Conservation (phyloP, 805 yeast genomes). For the Ogataea degrootiae region DNA sequence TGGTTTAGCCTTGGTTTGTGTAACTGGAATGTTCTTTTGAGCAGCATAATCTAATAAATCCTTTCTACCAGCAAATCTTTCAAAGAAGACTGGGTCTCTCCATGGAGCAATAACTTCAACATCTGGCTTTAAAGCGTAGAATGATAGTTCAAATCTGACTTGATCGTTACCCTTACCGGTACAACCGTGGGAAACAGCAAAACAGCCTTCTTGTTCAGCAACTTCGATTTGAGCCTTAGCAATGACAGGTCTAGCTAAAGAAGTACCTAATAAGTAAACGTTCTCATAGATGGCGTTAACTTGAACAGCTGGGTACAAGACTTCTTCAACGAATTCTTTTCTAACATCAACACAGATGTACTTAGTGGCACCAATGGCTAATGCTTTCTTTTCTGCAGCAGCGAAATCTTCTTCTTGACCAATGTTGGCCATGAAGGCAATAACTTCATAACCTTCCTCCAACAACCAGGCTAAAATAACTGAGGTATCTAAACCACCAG, state of each 20-base stretch:
- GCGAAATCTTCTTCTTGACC: slow-evolving; percentile 99
- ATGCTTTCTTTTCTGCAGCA: slow-evolving; percentile 93
- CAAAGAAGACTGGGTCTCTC: slow-evolving; percentile 94
- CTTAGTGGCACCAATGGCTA: slow-evolving; percentile 95
- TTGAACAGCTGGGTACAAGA: slow-evolving; percentile 95
- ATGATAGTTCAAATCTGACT: slow-evolving; percentile 94
- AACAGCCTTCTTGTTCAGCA: slow-evolving; percentile 96
- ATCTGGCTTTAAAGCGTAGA: slow-evolving; percentile 97
- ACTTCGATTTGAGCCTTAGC: slow-evolving; percentile 97
- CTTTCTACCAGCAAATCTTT: slow-evolving; percentile 96
- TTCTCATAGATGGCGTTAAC: slow-evolving; percentile 97
- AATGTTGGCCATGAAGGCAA: slow-evolving; percentile 96
- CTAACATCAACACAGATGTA: slow-evolving; percentile 93
- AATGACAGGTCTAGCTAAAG: slow-evolving; percentile 97
- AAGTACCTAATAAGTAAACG: slow-evolving; percentile 93
- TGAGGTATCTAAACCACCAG: slow-evolving; percentile 98
- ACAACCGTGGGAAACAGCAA: slow-evolving; percentile 98
- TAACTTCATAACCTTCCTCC: slow-evolving; percentile 96
- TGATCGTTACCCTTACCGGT: slow-evolving; percentile 99
- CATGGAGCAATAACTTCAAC: slow-evolving; percentile 97
- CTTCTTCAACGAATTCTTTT: slow-evolving; percentile 88
- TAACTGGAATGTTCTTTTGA: slow-evolving; percentile 84
- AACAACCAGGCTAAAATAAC: slow-evolving; percentile 96
- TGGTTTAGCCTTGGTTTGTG: slow-evolving; percentile 98
- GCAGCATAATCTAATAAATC: slow-evolving; percentile 94